These are phyloP conservation scores for Tripterygium wilfordii DNA, from an alignment of 177 flowering plant species.

Conservation along the genomic window DNA sequence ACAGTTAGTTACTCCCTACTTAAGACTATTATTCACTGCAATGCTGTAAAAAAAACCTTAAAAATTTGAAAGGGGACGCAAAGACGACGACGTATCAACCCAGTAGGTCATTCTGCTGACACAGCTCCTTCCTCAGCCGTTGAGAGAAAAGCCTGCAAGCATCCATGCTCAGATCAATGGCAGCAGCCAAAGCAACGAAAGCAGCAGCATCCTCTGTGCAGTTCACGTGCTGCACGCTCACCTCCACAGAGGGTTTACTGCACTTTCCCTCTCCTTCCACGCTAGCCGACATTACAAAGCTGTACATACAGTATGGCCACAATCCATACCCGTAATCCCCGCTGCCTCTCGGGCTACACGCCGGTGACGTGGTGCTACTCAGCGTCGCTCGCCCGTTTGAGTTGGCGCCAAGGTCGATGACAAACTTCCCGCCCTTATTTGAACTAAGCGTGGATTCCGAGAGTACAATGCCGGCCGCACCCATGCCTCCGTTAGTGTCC, in stretches of 20 bases:
- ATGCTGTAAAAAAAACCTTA: constrained; percentile 6
- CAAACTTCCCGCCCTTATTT: constrained; percentile 27
- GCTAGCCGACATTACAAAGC: constrained; percentile 83
- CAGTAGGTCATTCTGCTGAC: constrained; percentile 31
- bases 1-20: constrained; percentile 8
- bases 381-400: constrained; percentile 34
- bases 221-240: constrained; percentile 79
- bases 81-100: constrained; percentile 10
- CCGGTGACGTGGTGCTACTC: constrained; percentile 33
- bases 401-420: constrained; percentile 22
- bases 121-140: constrained; percentile 67
- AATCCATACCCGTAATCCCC: constrained; percentile 33
- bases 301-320: constrained; percentile 56
- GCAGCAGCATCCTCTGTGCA: constrained; percentile 95
- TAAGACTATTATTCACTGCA: too few species aligned
- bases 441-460: constrained; percentile 55
- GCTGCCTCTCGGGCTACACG: constrained; percentile 54
- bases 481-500: constrained; percentile 38
- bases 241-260: constrained; percentile 68
- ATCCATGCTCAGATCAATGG: constrained; percentile 85
- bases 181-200: constrained; percentile 85
- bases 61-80: neutral
- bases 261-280: constrained; percentile 72
- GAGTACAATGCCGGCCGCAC: constrained; percentile 35
- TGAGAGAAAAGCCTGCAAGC: constrained; percentile 89